Conservation (phyloP, 768 basidiomycete genomes). For the Agaricus subrufescens region DNA sequence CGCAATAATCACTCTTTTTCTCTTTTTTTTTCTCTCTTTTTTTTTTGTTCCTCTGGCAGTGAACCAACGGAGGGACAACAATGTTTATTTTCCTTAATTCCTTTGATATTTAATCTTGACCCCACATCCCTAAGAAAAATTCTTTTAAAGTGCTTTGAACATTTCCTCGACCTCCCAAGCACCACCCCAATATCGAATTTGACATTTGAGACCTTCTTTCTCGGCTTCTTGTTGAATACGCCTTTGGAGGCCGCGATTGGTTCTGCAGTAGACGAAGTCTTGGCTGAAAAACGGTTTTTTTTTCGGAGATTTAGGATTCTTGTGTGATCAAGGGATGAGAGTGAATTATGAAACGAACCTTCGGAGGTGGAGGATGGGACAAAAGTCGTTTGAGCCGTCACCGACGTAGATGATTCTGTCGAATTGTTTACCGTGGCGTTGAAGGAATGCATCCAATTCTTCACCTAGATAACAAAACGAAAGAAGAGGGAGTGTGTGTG, state of each 20-base stretch:
- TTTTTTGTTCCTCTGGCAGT: not conserved
- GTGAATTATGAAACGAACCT: constrained; percentile 37
- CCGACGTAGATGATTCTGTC: constrained; percentile 88
- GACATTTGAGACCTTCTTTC: constrained; percentile 58
- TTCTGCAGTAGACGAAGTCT: constrained; percentile 80
- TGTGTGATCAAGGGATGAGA: not conserved
- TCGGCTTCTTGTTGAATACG: constrained; percentile 73
- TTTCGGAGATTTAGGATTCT: not conserved
- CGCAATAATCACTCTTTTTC: constrained; percentile 4
- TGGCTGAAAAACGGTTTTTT: constrained; percentile 41
- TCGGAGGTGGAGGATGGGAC: constrained; percentile 79
- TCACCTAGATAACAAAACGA: constrained; percentile 50
- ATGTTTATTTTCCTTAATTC: not conserved
- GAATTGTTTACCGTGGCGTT: constrained; percentile 51
- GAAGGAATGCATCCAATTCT: constrained; percentile 82
- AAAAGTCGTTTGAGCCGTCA: constrained; percentile 95
- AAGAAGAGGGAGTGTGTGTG: no score
- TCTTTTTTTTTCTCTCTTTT: not conserved
- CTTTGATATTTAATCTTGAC: constrained; percentile 16
- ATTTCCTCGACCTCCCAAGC: constrained; percentile 97
- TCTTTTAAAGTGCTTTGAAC: constrained; percentile 40
- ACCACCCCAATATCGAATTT: constrained; percentile 83
- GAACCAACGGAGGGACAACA: not conserved
- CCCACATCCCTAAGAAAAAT: not conserved
- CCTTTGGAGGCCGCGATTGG: constrained; percentile 69